Evolutionary conservation across 495 filamentous ascomycete genomes (phyloP).

Genomic region (Lophiotrema nucula): DNA sequence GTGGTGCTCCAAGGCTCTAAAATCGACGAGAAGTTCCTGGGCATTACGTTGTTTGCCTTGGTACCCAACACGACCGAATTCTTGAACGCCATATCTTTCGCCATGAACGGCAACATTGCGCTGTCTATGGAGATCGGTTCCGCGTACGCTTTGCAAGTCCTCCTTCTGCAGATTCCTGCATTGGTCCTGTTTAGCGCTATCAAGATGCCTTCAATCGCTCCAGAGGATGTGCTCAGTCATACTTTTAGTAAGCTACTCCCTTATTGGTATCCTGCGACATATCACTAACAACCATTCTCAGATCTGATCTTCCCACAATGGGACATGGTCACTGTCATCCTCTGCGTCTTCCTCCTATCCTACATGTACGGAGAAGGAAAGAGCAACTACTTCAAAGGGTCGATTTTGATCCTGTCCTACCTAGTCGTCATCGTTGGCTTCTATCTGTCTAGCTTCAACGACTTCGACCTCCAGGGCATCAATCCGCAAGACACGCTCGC

Average conservation of each 20-base stretch:
- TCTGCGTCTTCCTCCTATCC: constrained; percentile 94
- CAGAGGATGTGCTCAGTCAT: constrained; percentile 63
- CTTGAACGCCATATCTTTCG: constrained; percentile 98
- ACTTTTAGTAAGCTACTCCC: constrained; percentile 65
- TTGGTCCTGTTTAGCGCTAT: constrained; percentile 87
- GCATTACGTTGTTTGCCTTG: constrained; percentile 93
- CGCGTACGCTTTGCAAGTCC: constrained; percentile 95
- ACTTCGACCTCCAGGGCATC: constrained; percentile 57
- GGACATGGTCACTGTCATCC: constrained; percentile 97
- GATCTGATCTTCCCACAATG: constrained; percentile 96
- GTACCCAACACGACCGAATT: constrained; percentile 99
- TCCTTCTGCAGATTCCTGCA: constrained; percentile 91
- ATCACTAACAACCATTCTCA: constrained; percentile 24
- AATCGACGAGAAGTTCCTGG: constrained; percentile 96
- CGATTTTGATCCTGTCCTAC: constrained; percentile 90
- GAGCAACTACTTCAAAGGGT: constrained; percentile 91
- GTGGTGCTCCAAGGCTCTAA: constrained; percentile 84
- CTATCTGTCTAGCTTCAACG: constrained; percentile 77
- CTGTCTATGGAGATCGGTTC: constrained; percentile 99
- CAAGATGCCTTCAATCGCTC: constrained; percentile 49
- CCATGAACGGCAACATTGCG: constrained; percentile 99
- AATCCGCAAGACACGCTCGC: constrained; percentile 30
- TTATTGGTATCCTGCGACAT: background rate
- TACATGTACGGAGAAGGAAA: constrained; percentile 99
- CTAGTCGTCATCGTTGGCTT: constrained; percentile 89